Base-by-base conservation (phyloP, 306 rosid genomes). In the Lupinus albus region DNA sequence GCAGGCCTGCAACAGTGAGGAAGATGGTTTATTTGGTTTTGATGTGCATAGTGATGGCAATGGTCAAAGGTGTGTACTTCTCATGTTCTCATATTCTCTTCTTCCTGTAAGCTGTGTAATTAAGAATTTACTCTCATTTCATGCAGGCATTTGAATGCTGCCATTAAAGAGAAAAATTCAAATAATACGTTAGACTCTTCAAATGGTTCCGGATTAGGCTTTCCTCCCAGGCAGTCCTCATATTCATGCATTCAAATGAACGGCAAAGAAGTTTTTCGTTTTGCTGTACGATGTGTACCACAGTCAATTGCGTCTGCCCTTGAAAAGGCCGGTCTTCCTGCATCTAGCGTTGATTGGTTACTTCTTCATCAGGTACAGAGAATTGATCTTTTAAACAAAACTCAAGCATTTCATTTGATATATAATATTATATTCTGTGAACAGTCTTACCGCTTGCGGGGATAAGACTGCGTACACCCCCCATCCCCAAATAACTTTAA, bases 301-400 rank as follows among this genome's bases (percentile, higher is more conserved):
- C 95, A 86, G 59, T 79, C 98, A 21, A 89, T 92, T 28, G 89
- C 89, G 72, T 68, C 80, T 28, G 80, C 98, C 69, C 96, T 92
- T 42, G 71, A 67, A 62, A 86, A 86, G 81, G 91, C 98, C 28
- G 89, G 97, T 48, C 75, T 93, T 46, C 63, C 86, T 55, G 65
- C 84, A 18, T 89, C 98, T 53, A 83, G 89, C 82, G 79, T 93
- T 12, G 96, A 93, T 77, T 93, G 98, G 98, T 81, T 93, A 76
- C 86, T 93, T 83, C 95, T 93, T 65, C 98, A 93, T 80, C 98
- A 93, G 98, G 98, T 93, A 84, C 36, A 61, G 38, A 8, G 1
- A 71, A 65, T 36, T 49, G 4, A 56, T 58, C 33, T 21, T 9
- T 49, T 42, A 41, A 63, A 55, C 33, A 51, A 84, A 70, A 51